Base-by-base conservation (phyloP, 306 rosid genomes). In the Erythrophleum fordii region DNA sequence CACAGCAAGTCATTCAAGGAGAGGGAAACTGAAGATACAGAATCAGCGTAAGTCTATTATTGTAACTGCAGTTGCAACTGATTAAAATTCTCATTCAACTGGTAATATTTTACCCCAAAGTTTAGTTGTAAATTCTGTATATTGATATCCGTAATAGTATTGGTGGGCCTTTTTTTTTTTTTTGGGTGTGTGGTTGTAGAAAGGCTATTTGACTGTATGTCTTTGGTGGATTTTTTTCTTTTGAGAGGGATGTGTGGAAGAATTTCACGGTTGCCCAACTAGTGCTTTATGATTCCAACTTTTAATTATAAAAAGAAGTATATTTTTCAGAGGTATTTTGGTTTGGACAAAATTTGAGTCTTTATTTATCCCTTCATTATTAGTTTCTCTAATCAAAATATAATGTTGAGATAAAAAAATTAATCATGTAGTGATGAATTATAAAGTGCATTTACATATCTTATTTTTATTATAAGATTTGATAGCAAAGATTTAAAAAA, bases 1-100 rank as follows among this genome's bases (percentile, higher is more conserved):
- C 99, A 91, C 86, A 83, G 44, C 23, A 87, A 81, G 81, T 87
- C 95, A 3, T 55, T 87, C 83, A 88, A 23, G 66, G 87, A 79
- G 72, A 71, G 11, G 44, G 76, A 67, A 76, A 72, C 25, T 4
- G 44, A 29, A 25, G 84, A 73, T 49, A 42, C 60, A 39, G 90
- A 92, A 85, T 81, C 80, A 45, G 72, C 84, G 42, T 73, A 69
- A 78, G 11, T 80, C 22, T 41, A 71, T 52, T 52, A 49, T 72
- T 69, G 37, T 75, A 75, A 81, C 68, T 51, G 46, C 31, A 35
- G 69, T 68, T 82, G 11, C 71, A 83, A 82, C 69, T 80, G 25
- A 53, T 55, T 26, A 11, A 51, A 31, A 65, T 12, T 35, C 22
- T 69, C 31, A 44, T 71, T 70, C 25, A 53, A 35, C 55, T 68